These are phyloP conservation scores for Fallopia convolvulus DNA, from an alignment of 148 eudicot genomes.

Conservation along the genomic window DNA sequence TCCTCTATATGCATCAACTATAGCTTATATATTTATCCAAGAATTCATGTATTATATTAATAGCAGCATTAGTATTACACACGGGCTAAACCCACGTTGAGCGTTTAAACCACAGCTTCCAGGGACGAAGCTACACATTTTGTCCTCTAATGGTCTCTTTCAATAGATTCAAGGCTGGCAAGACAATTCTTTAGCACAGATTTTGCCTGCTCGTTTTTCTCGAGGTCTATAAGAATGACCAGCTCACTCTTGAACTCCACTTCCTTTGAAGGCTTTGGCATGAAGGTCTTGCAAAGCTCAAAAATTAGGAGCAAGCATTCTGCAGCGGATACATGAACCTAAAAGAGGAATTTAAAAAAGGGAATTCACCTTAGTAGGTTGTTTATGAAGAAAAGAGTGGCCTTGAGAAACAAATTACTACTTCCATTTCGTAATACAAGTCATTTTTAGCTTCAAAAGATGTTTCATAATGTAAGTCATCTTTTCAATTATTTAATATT, in stretches of 20 bases:
- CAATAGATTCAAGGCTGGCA: constrained; percentile 41
- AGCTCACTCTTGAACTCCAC: constrained; percentile 46
- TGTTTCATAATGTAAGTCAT: too few species aligned
- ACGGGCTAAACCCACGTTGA: too few species aligned
- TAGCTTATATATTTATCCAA: too few species aligned
- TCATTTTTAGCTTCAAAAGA: too few species aligned
- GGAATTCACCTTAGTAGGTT: background rate
- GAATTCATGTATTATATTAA: too few species aligned
- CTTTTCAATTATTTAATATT: too few species aligned
- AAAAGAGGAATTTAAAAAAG: background rate
- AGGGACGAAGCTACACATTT: background rate
- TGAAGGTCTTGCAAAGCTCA: constrained; percentile 29
- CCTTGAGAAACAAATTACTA: too few species aligned
- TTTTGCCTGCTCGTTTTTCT: constrained; percentile 81
- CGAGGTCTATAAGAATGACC: constrained; percentile 40
- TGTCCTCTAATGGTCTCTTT: constrained; percentile 6
- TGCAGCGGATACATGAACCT: constrained; percentile 75
- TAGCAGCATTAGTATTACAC: too few species aligned
- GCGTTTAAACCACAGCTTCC: background rate
- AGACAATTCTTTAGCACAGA: constrained; percentile 54
- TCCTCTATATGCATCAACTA: too few species aligned
- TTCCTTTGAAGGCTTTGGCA: constrained; percentile 27
- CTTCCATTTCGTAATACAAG: too few species aligned
- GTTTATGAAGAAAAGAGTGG: background rate
- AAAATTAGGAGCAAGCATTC: constrained; percentile 70